Base-by-base conservation (phyloP, 2,329 filamentous ascomycete genomes). In the Exserohilum turcica region DNA sequence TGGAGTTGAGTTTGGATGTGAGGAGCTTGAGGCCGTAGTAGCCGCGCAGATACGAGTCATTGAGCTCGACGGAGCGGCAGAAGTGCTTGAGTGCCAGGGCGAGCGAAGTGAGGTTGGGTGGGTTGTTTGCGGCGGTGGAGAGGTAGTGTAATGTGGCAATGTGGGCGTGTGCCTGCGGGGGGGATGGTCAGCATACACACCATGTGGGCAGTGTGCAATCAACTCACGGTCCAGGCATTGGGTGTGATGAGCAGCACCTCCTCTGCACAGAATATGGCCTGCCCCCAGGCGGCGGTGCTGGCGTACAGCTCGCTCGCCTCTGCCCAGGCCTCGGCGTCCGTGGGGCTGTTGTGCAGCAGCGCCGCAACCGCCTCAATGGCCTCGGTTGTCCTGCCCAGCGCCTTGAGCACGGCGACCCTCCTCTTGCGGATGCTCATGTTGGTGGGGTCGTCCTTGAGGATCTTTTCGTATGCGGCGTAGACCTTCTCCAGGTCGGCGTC, bases 241-340 rank as follows among this genome's bases (percentile, higher is more conserved):
- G 94, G 93, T 47, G 86, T 84, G 52, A 96, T 81, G 45, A 97
- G 79, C 38, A 99, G 76, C 16, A 96, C 91, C 74, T 99, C 94
- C 74, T 99, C 94, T 38, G 96, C 78, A 55, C 91, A 88, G 74
- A 89, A 96, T 44, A 96, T 86, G 33, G 92, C 90, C 74, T 97
- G 93, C 12, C 86, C 78, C 68, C 89, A 91, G 65, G 93, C 77
- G 0, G 89, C 91, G 70, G 93, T 89, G 16, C 82, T 82, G 27
- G 92, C 81, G 75, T 99, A 97, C 56, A 97, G 77, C 71, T 96
- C 91, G 47, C 90, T 86, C 63, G 97, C 80, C 77, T 99, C 94
- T 46, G 91, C 85, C 94, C 94, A 99, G 8, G 90, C 87, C 78
- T 99, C 94, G 5, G 88, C 87, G 77, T 99, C 94, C 1, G 90